phyloP scores from a whole-genome alignment of 1,139 yeast genomes.

The Lodderomyces parapsilosis region DNA sequence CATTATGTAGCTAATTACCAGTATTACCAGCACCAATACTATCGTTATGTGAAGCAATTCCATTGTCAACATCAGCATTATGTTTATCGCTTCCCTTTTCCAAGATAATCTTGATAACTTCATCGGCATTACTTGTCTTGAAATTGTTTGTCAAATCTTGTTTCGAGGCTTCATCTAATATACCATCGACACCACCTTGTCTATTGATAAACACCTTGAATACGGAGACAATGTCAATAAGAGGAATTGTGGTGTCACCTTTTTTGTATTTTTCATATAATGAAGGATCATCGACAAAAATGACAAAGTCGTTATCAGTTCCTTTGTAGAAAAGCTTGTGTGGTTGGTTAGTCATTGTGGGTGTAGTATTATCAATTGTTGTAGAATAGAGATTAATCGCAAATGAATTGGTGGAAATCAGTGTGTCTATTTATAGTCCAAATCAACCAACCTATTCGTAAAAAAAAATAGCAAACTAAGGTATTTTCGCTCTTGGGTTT shows the following conservation, averaged over 20 bases:
- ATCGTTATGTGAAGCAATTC: conserved; percentile 33
- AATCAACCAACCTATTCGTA: not conserved
- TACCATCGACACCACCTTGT: conserved; percentile 71
- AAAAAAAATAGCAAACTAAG: not conserved
- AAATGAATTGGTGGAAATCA: no score
- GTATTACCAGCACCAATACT: conserved; percentile 35
- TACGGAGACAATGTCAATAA: conserved; percentile 62
- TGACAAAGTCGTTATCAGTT: conserved; percentile 55
- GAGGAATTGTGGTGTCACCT: conserved; percentile 55
- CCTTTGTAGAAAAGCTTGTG: conserved; percentile 69
- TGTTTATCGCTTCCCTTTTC: conserved; percentile 53
- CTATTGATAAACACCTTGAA: conserved; percentile 63
- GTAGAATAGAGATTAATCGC: no score
- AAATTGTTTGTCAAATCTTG: conserved; percentile 64
- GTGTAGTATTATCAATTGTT: conserved; percentile 9
- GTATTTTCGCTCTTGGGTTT: no score
- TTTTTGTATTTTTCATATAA: conserved; percentile 48
- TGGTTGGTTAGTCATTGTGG: conserved; percentile 20
- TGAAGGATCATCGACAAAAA: conserved; percentile 59
- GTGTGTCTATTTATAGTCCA: not conserved
- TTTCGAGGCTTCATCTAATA: conserved; percentile 71
- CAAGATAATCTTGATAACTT: conserved; percentile 54
- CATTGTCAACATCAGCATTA: conserved; percentile 18
- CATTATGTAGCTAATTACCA: conserved; percentile 20
- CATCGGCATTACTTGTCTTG: conserved; percentile 50